Evolutionary conservation across 2,329 filamentous ascomycete genomes (phyloP), one percentile per base, ranked within the genome.

Genomic region (Geosmithia flava): DNA sequence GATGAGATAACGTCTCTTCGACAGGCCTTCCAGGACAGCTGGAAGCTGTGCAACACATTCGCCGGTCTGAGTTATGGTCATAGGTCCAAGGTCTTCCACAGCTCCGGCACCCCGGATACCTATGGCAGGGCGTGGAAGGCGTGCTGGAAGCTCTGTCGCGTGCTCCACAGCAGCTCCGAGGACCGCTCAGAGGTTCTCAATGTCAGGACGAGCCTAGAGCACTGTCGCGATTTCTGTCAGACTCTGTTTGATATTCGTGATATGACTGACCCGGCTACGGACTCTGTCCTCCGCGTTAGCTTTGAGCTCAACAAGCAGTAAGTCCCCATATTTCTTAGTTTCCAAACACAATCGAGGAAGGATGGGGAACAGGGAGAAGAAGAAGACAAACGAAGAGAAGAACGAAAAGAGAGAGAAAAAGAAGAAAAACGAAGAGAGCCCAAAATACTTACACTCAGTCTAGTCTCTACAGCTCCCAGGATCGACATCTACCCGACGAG

Each of bases 241-340:
- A 79, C 88, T 0, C 70, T 96, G 11, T 97, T 96, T 58, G 90
- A 96, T 59, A 82, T 91, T 17, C 77, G 90, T 40, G 76, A 84
- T 51, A 81, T 81, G 53, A 81, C 83, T 47, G 85, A 95, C 53
- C 87, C 93, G 57, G 69, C 80, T 1, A 78, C 85, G 0, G 91
- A 97, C 62, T 95, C 90, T 0, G 83, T 96, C 15, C 67, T 97
- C 44, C 76, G 91, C 45, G 90, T 96, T 54, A 95, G 87, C 67
- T 95, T 95, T 60, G 91, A 96, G 66, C 73, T 96, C 20, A 95
- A 94, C 66, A 96, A 95, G 57, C 90, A 97, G 77, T 81, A 59
- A 61, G 76, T 62, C 8, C 11, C 33, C 23, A 27, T 27, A 8
- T 8, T 8, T 27, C 23, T 27, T 4, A 27, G 8, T 27, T 4